These are phyloP conservation scores for Schizonepeta tenuifolia DNA, from an alignment of 257 asterid species.

Conservation along the genomic window DNA sequence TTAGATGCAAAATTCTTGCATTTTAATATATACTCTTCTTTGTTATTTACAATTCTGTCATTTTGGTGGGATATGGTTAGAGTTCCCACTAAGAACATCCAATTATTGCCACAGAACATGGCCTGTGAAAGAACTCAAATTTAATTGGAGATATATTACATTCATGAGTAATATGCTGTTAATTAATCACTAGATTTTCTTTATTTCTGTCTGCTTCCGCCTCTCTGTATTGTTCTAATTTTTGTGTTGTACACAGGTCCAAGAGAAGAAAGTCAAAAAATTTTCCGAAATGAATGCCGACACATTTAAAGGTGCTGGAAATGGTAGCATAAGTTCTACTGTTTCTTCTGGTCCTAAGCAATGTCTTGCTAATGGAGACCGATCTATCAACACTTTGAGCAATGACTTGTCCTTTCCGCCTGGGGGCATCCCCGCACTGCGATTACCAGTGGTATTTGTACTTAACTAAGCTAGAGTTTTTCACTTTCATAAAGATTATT, in stretches of 20 bases:
- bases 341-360: slow-evolving; percentile 63
- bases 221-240: background rate
- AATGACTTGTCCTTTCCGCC: slow-evolving; percentile 66
- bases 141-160: slow-evolving; percentile 2
- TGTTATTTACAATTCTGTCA: slow-evolving; percentile 24
- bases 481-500: slow-evolving; percentile 22
- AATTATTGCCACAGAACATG: slow-evolving; percentile 9
- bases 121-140: slow-evolving; percentile 15
- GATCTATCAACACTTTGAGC: slow-evolving; percentile 58
- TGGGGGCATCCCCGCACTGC: slow-evolving; percentile 76
- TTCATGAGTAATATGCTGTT: slow-evolving; percentile 5
- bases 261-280: slow-evolving; percentile 97
- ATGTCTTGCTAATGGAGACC: slow-evolving; percentile 72
- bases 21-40: background rate
- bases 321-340: slow-evolving; percentile 68
- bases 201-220: background rate
- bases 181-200: background rate
- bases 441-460: slow-evolving; percentile 95
- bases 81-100: slow-evolving; percentile 3
- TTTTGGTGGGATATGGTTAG: slow-evolving; percentile 19
- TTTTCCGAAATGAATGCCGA: slow-evolving; percentile 80
- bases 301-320: slow-evolving; percentile 64
- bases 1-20: background rate
- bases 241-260: slow-evolving; percentile 71
- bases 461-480: slow-evolving; percentile 45